Base-by-base conservation (phyloP, 768 basidiomycete genomes). In the Suillus discolor region DNA sequence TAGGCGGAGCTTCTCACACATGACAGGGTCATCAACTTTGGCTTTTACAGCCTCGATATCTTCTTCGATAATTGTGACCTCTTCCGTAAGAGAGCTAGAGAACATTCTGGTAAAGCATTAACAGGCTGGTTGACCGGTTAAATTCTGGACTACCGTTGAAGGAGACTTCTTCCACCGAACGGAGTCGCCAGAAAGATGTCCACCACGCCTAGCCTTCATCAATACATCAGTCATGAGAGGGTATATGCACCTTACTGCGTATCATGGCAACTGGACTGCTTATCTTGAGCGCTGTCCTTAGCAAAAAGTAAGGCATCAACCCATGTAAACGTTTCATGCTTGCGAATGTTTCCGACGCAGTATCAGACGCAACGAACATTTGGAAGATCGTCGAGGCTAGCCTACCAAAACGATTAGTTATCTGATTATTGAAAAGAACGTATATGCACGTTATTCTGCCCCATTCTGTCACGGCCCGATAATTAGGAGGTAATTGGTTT, bases 241-340 rank as follows among this genome's bases (percentile, higher is more conserved):
- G 57, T 38, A 67, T 47, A 18, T 42, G 18, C 8, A 67, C 70
- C 83, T 20, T 65, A 89, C 92, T 89, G 75, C 97, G 87, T 72
- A 99, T 96, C 97, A 99, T 99, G 36, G 87, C 85, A 66, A 99
- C 90, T 2, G 97, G 97, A 77, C 98, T 99, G 64, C 93, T 96
- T 69, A 99, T 93, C 75, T 87, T 91, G 66, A 99, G 79, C 15
- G 94, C 91, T 9, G 94, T 86, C 76, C 95, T 98, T 68, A 99
- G 87, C 82, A 99, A 89, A 72, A 99, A 94, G 76, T 99, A 99
- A 6, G 97, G 97, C 94, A 99, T 97, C 61, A 97, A 79, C 1
- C 96, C 95, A 73, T 99, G 97, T 51, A 97, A 86, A 57, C 96
- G 86, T 80, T 98, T 99, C 66, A 99, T 79, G 65, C 88, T 85